Evolutionary conservation across 164 flowering plant species (phyloP), one percentile per base, ranked within the genome.

Genomic region (Vitis rotundifolia): DNA sequence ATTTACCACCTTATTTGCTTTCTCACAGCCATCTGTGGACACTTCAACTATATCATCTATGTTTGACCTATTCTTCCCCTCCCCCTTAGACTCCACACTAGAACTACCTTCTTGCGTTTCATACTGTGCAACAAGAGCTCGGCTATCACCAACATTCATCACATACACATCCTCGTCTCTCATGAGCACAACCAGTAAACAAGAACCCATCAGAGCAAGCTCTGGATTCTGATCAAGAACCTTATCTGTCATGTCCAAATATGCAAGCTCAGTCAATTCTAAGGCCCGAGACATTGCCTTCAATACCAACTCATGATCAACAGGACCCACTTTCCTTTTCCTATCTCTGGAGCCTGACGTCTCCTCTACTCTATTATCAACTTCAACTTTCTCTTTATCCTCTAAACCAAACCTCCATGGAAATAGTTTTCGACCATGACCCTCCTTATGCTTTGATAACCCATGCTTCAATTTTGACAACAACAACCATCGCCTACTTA

Each of bases 161-260:
- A 93, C 95, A 81, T 95, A 95, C 28, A 95, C 99, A 84, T 95
- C 99, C 76, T 95, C 98, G 69, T 91, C 97, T 71, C 91, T 93
- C 99, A 96, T 96, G 71, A 96, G 72, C 63, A 79, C 94, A 61
- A 86, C 98, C 82, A 96, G 77, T 75, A 96, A 81, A 77, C 99
- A 96, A 0, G 99, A 96, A 58, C 99, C 99, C 98, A 93, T 93
- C 75, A 96, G 73, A 1, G 98, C 98, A 57, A 96, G 86, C 83
- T 96, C 99, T 0, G 98, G 97, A 76, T 90, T 89, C 11, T 75
- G 81, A 78, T 91, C 97, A 72, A 93, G 86, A 68, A 91, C 84
- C 82, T 84, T 88, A 67, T 96, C 97, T 1, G 95, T 92, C 97
- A 96, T 86, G 52, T 93, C 97, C 72, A 96, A 74, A 75, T 90